phyloP scores from a whole-genome alignment of 768 basidiomycete genomes.

The Suillus luteus region DNA sequence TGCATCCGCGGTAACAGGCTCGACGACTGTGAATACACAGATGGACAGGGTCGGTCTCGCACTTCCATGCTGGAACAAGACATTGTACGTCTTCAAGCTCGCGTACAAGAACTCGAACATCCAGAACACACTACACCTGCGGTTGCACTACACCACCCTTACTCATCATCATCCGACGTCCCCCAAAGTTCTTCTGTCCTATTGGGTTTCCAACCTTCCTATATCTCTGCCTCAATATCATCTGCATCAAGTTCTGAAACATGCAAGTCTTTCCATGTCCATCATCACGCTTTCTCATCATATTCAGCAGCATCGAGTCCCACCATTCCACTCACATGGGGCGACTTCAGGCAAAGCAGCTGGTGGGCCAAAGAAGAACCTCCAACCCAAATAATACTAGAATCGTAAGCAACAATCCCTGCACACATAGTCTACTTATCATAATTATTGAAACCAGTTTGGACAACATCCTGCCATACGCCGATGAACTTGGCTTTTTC shows the following conservation, averaged over 20 bases:
- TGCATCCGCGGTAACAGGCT: slow-evolving; percentile 59
- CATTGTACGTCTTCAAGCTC: slow-evolving; percentile 53
- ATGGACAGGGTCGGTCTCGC: slow-evolving; percentile 59
- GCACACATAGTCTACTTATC: too few species aligned
- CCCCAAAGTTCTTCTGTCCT: background rate
- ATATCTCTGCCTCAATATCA: background rate
- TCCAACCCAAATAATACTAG: slow-evolving; percentile 31
- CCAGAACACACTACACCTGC: slow-evolving; percentile 49
- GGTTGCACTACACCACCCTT: slow-evolving; percentile 55
- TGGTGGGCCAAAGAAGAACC: slow-evolving; percentile 29
- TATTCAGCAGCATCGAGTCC: slow-evolving; percentile 11
- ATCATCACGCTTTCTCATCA: background rate
- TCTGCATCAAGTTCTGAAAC: slow-evolving; percentile 13
- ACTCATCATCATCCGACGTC: slow-evolving; percentile 22
- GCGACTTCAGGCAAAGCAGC: background rate
- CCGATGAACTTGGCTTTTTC: slow-evolving; percentile 66
- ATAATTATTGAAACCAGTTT: too few species aligned
- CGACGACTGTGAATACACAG: slow-evolving; percentile 73
- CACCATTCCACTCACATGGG: background rate
- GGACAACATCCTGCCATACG: slow-evolving; percentile 52
- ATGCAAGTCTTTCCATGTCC: background rate
- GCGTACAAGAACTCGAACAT: slow-evolving; percentile 59
- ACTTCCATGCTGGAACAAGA: slow-evolving; percentile 64
- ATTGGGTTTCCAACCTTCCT: background rate
- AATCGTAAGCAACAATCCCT: slow-evolving; percentile 39